Evolutionary conservation across 1,284 basidiomycete species (phyloP).

Genomic region (Athelia sp.): DNA sequence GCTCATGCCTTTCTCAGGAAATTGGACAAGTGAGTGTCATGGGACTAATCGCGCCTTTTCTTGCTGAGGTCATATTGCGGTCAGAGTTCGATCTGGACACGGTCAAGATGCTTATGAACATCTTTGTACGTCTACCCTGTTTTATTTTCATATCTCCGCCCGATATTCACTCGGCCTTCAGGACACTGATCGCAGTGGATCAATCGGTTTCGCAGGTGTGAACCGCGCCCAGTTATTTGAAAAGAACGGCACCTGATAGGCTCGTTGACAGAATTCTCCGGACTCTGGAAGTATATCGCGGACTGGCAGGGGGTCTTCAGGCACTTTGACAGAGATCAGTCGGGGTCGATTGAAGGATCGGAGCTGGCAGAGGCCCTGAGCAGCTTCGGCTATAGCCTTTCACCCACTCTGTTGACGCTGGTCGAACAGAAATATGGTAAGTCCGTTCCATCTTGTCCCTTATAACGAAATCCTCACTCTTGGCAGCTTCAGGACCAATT

Average conservation of each 20-base stretch:
- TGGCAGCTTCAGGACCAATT: constrained; percentile 51
- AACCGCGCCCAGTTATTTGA: neutral
- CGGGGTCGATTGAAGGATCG: constrained; percentile 70
- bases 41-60: neutral
- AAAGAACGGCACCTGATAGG: neutral
- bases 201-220: constrained; percentile 65
- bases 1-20: constrained; percentile 37
- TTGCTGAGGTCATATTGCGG: constrained; percentile 6
- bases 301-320: constrained; percentile 80
- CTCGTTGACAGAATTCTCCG: constrained; percentile 59
- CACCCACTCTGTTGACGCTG: constrained; percentile 54
- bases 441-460: constrained; percentile 12
- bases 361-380: constrained; percentile 67
- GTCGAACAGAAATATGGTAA: constrained; percentile 76
- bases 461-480: neutral
- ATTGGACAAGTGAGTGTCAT: constrained; percentile 62
- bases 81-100: constrained; percentile 69
- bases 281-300: constrained; percentile 76
- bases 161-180: constrained; percentile 19
- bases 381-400: constrained; percentile 74
- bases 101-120: constrained; percentile 69
- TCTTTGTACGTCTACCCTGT: constrained; percentile 57
- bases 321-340: constrained; percentile 71
- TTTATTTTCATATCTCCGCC: too few species aligned
- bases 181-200: constrained; percentile 73